Evolutionary conservation across 768 basidiomycete genomes (phyloP), one percentile per base, ranked within the genome.

Genomic region (Strobilomyces dryophilus): DNA sequence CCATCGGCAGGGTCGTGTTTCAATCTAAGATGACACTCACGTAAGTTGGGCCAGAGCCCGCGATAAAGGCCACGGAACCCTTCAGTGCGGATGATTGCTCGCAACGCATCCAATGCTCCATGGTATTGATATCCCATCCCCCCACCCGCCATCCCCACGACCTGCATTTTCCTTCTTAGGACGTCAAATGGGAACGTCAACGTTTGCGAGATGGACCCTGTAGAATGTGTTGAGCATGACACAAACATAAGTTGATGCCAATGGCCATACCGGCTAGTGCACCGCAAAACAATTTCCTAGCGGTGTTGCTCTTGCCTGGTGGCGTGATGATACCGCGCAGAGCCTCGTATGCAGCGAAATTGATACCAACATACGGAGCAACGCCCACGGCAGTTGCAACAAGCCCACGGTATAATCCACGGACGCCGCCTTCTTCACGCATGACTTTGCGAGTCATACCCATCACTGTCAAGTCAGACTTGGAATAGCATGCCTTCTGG

Each of bases 121-220:
- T 72, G 83, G 70, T 93, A 95, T 69, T 84, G 83, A 60, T 83
- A 73, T 43, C 79, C 77, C 55, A 82, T 65, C 12, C 77, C 74
- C 17, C 78, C 79, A 12, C 72, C 75, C 60, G 79, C 71, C 84
- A 94, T 86, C 12, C 92, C 92, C 6, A 83, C 79, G 54, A 95
- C 90, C 69, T 98, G 95, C 87, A 98, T 93, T 77, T 98, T 95
- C 55, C 95, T 80, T 44, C 95, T 79, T 53, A 98, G 71, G 6
- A 98, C 91, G 67, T 99, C 95, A 63, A 97, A 91, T 9, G 95
- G 95, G 68, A 95, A 98, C 5, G 95, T 98, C 61, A 98, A 71
- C 46, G 93, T 92, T 69, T 98, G 92, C 12, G 93, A 94, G 58
- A 95, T 87, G 24, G 87, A 84, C n/a, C 92, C 92, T 81, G 71